Conservation (phyloP, 441 rosid genomes). For the Cnidoscolus chayamansa region DNA sequence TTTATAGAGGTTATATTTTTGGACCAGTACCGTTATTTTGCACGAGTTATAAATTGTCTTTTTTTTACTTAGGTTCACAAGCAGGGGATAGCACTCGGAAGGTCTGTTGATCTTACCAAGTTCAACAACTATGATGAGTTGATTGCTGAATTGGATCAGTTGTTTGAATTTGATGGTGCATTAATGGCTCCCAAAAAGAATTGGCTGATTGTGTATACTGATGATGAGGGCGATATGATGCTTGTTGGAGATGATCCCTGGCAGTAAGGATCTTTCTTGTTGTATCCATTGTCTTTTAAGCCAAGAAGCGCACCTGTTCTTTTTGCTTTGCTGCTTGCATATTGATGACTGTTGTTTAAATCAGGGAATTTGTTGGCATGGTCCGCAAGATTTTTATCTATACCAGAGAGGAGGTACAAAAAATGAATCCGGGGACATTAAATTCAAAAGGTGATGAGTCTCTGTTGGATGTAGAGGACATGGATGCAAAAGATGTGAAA, state of each 20-base stretch:
- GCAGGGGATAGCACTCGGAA: conserved; percentile 90
- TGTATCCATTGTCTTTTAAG: neutral
- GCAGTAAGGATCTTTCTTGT: conserved; percentile 59
- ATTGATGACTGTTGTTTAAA: conserved; percentile 1
- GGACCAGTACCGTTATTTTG: too few relatives aligned
- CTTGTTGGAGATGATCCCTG: conserved; percentile 99
- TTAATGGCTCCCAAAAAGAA: conserved; percentile 58
- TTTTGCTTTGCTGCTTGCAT: neutral
- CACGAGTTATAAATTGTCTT: too few relatives aligned
- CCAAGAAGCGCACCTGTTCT: too few relatives aligned
- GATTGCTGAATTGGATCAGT: conserved; percentile 71
- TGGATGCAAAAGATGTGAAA: conserved; percentile 52
- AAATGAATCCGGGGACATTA: conserved; percentile 68
- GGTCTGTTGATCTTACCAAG: conserved; percentile 92
- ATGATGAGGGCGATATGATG: conserved; percentile 98
- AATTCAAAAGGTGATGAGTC: conserved; percentile 49
- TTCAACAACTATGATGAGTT: conserved; percentile 72
- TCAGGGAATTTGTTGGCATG: conserved; percentile 95
- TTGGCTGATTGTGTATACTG: conserved; percentile 85
- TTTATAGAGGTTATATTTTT: neutral
- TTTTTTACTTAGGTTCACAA: conserved; percentile 51
- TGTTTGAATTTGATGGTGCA: conserved; percentile 87
- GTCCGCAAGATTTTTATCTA: conserved; percentile 79
- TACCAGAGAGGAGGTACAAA: conserved; percentile 88
- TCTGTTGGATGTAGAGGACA: conserved; percentile 34